Evolutionary conservation across 2,329 filamentous ascomycete genomes (phyloP).

Genomic region (Xenoacremonium recifei): DNA sequence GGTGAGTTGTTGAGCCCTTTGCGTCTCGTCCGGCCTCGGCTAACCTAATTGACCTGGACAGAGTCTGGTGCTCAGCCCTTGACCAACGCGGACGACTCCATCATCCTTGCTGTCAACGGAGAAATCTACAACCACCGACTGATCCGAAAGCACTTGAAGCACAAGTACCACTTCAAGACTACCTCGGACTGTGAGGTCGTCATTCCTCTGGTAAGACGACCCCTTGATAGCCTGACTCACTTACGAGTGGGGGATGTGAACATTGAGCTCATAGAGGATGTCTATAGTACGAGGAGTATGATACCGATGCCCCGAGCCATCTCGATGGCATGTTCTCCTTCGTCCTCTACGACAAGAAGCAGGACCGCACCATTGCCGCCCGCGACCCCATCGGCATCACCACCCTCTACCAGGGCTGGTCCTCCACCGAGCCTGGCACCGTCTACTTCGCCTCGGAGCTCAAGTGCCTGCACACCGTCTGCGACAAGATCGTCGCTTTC

Average conservation of each 20-base stretch:
- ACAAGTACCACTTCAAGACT: slow-evolving; percentile 94
- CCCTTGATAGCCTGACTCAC: slow-evolving; percentile 4
- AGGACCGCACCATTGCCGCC: slow-evolving; percentile 89
- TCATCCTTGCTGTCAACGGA: slow-evolving; percentile 95
- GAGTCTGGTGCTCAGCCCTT: slow-evolving; percentile 95
- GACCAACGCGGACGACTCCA: slow-evolving; percentile 83
- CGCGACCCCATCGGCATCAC: slow-evolving; percentile 97
- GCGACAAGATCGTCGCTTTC: slow-evolving; percentile 92
- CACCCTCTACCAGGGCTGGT: slow-evolving; percentile 94
- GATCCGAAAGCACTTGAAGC: slow-evolving; percentile 82
- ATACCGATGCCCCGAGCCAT: slow-evolving; percentile 85
- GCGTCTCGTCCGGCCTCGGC: slow-evolving; percentile 8
- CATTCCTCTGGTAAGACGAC: slow-evolving; percentile 79
- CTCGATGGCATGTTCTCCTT: slow-evolving; percentile 99
- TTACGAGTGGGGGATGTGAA: not conserved
- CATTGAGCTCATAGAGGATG: slow-evolving; percentile 13
- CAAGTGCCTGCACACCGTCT: slow-evolving; percentile 89
- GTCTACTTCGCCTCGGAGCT: slow-evolving; percentile 97
- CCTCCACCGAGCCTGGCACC: slow-evolving; percentile 75
- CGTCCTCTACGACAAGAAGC: slow-evolving; percentile 93
- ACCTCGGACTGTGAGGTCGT: slow-evolving; percentile 98
- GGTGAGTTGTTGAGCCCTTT: slow-evolving; percentile 54
- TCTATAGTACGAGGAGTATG: slow-evolving; percentile 82
- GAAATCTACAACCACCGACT: slow-evolving; percentile 99
- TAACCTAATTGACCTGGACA: slow-evolving; percentile 39